Evolutionary conservation across 2,329 filamentous ascomycete species (phyloP).

Genomic region (Ophiosphaerella herpotricha): DNA sequence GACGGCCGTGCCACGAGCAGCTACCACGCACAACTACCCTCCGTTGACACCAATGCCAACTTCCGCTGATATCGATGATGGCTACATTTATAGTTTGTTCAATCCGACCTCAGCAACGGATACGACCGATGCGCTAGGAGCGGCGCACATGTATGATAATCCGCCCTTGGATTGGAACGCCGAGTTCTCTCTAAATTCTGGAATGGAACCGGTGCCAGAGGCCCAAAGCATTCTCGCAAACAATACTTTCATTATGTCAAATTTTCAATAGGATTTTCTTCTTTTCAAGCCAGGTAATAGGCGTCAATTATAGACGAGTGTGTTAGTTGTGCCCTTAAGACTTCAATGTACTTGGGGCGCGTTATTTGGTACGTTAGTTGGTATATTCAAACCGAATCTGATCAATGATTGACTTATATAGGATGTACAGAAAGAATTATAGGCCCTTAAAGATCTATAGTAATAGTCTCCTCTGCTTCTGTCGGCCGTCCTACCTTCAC

Average conservation of each 20-base stretch:
- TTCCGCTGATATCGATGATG: constrained; percentile 29
- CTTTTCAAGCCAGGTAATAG: background rate
- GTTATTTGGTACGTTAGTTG: background rate
- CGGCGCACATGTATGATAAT: constrained; percentile 25
- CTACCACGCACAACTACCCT: constrained; percentile 17
- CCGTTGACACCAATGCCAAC: constrained; percentile 3
- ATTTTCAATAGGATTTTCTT: background rate
- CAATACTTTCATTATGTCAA: background rate
- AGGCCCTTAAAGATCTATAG: constrained; percentile 15
- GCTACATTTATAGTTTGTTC: constrained; percentile 36
- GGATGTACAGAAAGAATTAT: background rate
- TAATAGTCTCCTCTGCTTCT: constrained; percentile 31
- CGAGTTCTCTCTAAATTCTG: constrained; percentile 37
- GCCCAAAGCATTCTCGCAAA: background rate
- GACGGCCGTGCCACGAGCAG: constrained; percentile 7
- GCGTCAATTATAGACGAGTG: background rate
- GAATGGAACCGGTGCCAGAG: constrained; percentile 20
- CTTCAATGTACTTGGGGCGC: background rate
- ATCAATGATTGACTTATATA: background rate
- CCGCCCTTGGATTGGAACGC: constrained; percentile 38
- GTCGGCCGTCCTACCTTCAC: constrained; percentile 39
- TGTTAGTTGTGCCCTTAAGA: too few species aligned
- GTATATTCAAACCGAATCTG: background rate
- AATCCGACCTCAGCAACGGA: constrained; percentile 33
- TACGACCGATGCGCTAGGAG: constrained; percentile 21